Conservation (phyloP, 1,284 basidiomycete species). For the Pterulicium gracile region DNA sequence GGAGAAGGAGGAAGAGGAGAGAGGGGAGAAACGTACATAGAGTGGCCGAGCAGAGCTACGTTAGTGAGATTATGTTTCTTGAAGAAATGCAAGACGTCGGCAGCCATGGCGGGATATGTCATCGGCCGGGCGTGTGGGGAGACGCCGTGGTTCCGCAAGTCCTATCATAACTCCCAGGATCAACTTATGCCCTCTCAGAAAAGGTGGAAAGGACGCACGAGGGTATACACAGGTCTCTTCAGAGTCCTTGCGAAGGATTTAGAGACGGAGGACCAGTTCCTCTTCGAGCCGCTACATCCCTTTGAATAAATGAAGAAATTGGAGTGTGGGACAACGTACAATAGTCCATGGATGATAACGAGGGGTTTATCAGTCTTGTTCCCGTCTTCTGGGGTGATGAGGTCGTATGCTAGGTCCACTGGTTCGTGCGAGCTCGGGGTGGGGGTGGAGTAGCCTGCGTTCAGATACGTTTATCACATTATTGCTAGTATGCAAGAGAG, state of each 20-base stretch:
- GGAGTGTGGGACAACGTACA: too few relatives aligned
- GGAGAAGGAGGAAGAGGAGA: background rate
- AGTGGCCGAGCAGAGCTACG: slow-evolving; percentile 74
- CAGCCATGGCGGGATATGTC: slow-evolving; percentile 65
- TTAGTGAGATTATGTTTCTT: slow-evolving; percentile 35
- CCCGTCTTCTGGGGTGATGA: slow-evolving; percentile 27
- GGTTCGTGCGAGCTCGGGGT: slow-evolving; percentile 11
- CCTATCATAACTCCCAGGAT: slow-evolving; percentile 29
- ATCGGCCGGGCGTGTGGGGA: slow-evolving; percentile 66
- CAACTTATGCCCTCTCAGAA: background rate
- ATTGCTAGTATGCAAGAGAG: too few relatives aligned
- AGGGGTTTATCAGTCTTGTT: slow-evolving; percentile 35
- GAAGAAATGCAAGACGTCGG: slow-evolving; percentile 57
- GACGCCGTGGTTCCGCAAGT: slow-evolving; percentile 76
- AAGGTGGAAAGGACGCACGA: slow-evolving; percentile 33
- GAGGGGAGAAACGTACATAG: slow-evolving; percentile 46
- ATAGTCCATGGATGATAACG: slow-evolving; percentile 58
- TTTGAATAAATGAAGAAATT: slow-evolving; percentile 1
- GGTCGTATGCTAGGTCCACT: slow-evolving; percentile 32
- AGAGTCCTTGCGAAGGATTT: slow-evolving; percentile 52
- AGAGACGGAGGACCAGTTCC: slow-evolving; percentile 69
- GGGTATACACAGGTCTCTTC: slow-evolving; percentile 54
- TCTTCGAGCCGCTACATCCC: slow-evolving; percentile 55
- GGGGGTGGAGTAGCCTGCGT: too few relatives aligned
- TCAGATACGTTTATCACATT: too few relatives aligned